Percentiles rank a stretch among this genome's conserved stretches.
phyloP scores from a whole-genome alignment of 140 eudicot genomes.

The Oenanthe javanica region DNA sequence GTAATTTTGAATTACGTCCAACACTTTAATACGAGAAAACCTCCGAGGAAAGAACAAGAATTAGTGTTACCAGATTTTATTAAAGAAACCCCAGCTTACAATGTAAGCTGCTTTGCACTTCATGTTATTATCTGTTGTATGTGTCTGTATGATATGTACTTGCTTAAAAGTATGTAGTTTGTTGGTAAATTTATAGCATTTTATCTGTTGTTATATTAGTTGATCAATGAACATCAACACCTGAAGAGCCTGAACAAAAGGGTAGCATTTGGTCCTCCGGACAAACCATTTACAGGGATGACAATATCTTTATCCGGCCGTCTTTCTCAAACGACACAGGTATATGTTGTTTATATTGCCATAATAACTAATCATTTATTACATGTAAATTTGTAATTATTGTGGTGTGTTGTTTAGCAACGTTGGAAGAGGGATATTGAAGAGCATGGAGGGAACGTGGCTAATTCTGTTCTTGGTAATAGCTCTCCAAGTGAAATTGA shows the following conservation, averaged over 20 bases:
- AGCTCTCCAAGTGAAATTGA: neutral
- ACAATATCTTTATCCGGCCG: slow-evolving; percentile 67
- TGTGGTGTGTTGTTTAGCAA: slow-evolving; percentile 17
- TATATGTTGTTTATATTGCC: slow-evolving; percentile 8
- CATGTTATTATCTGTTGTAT: neutral
- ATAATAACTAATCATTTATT: neutral
- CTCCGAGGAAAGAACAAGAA: slow-evolving; percentile 43
- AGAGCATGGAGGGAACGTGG: slow-evolving; percentile 42
- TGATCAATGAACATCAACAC: slow-evolving; percentile 42
- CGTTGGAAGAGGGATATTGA: slow-evolving; percentile 38
- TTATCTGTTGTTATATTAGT: slow-evolving; percentile 11
- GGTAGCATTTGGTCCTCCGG: slow-evolving; percentile 18
- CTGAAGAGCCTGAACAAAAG: slow-evolving; percentile 31
- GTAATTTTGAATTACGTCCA: no score
- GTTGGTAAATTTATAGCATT: neutral
- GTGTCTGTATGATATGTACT: neutral
- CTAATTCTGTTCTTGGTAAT: slow-evolving; percentile 34
- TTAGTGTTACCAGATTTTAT: slow-evolving; percentile 48
- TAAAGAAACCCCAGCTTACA: slow-evolving; percentile 33
- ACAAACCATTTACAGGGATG: slow-evolving; percentile 72
- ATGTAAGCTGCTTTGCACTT: slow-evolving; percentile 24
- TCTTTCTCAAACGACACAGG: slow-evolving; percentile 63
- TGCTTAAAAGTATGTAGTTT: neutral
- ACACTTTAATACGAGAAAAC: slow-evolving; percentile 38
- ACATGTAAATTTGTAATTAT: neutral